Evolutionary conservation across 768 basidiomycete species (phyloP).

Genomic region (Leucocoprinus sp.): DNA sequence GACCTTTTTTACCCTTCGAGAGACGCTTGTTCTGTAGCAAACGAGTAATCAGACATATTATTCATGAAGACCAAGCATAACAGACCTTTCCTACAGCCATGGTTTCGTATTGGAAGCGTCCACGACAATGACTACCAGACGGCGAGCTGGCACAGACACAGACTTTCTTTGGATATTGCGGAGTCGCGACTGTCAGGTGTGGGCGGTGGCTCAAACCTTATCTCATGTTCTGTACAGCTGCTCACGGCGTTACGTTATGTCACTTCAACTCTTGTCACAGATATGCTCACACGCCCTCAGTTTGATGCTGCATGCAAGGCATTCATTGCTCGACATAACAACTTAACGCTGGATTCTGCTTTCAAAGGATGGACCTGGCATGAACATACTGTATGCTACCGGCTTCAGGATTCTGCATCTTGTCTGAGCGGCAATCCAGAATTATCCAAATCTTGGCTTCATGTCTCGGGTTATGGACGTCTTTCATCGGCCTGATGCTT

Average conservation of each 20-base stretch:
- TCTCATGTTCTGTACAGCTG: constrained; percentile 37
- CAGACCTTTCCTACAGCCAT: constrained; percentile 90
- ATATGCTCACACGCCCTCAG: constrained; percentile 45
- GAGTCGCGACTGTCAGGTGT: constrained; percentile 16
- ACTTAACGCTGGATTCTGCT: not conserved
- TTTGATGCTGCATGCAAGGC: constrained; percentile 55
- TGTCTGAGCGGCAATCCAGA: constrained; percentile 19
- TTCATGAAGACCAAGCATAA: not conserved
- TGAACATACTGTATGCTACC: constrained; percentile 11
- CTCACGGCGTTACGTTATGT: constrained; percentile 27
- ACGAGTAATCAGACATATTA: constrained; percentile 9
- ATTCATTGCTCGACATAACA: constrained; percentile 27
- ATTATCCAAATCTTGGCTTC: constrained; percentile 34
- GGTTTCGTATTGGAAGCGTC: constrained; percentile 26
- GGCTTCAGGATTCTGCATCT: not conserved
- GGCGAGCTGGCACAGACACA: constrained; percentile 27
- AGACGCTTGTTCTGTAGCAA: constrained; percentile 84
- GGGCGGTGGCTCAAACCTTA: constrained; percentile 58
- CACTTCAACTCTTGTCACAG: constrained; percentile 14
- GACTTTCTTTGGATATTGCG: constrained; percentile 33
- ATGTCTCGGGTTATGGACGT: constrained; percentile 28
- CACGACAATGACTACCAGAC: constrained; percentile 33
- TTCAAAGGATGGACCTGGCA: constrained; percentile 38
- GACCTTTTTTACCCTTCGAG: constrained; percentile 96
- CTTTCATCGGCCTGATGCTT: not conserved